Base-by-base conservation (phyloP, 1,139 yeast species). In the Lodderomyces oxycetoniae region DNA sequence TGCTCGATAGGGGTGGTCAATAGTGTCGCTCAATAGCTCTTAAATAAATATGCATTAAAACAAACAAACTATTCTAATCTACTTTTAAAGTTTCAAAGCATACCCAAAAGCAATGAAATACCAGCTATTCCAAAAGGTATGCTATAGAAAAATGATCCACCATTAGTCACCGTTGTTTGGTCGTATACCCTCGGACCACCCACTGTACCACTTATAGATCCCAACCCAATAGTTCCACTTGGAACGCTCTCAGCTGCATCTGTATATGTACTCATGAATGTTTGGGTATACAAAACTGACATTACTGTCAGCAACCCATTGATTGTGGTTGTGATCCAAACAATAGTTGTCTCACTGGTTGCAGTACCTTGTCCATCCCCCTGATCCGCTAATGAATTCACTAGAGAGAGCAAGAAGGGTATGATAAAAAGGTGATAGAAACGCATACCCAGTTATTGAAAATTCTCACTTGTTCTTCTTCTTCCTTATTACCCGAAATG, bases 171-270 rank as follows among this genome's bases (percentile, higher is more conserved):
- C 2, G 70, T 63, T 10, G 59, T 52, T 34, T 52, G 52, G 2
- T 43, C 42, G 41, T 68, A 68, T 2, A 59, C 43, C 39, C 67
- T 57, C 17, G 59, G 38, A 0, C 46, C 55, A 4, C 73, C 74
- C 8, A 63, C 60, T 3, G 52, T 35, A 1, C 66, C 67, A 16
- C 56, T 46, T 10, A 57, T 38, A 4, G 60, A 44, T 2, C 71
- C 74, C 38, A 68, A 42, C 0, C 74, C 74, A 19, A 66, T 47
- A 3, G 45, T 40, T 1, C 73, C 74, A 12, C 41, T 36, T 20
- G 37, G 17, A 10, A 42, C 46, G 17, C 35, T 44, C 11, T 44
- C 51, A n/a, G 45, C 43, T 1, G 59, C 55, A 2, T 41, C 37
- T 1, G 57, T 38, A 36, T 44, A 49, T 0, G 59, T 55, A 12